These are phyloP conservation scores for Pilaira anomala DNA, from an alignment of 192 early-diverging fungal species.

Conservation along the genomic window DNA sequence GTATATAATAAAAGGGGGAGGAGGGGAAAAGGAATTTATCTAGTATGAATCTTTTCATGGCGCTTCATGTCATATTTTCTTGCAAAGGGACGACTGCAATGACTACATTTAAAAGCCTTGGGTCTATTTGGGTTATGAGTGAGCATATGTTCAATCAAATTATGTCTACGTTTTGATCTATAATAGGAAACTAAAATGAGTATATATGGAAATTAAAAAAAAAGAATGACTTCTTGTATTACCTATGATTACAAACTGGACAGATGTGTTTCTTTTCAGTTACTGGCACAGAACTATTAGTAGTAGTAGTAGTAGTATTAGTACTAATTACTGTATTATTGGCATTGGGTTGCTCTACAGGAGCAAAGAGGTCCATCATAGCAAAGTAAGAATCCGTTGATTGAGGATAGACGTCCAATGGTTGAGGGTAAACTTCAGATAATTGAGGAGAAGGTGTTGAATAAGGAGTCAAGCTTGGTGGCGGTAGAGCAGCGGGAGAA, in stretches of 20 bases:
- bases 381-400: background rate
- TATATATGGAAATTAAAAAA: background rate
- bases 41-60: conserved; percentile 24
- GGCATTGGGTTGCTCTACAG: background rate
- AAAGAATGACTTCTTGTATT: background rate
- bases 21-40: conserved; percentile 3
- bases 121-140: conserved; percentile 24
- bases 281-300: background rate
- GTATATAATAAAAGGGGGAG: background rate
- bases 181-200: background rate
- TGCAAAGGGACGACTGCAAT: conserved; percentile 17
- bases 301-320: no score
- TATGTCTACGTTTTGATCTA: conserved; percentile 24
- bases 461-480: background rate
- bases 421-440: background rate
- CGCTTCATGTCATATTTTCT: conserved; percentile 27
- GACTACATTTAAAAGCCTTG: conserved; percentile 8
- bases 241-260: conserved; percentile 18
- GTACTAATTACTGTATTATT: background rate
- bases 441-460: conserved; percentile 7
- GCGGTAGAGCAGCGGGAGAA: background rate
- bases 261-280: conserved; percentile 17
- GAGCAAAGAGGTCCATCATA: no score
- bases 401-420: background rate
- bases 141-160: conserved; percentile 23